phyloP scores from a whole-genome alignment of 2,329 filamentous ascomycete genomes.

The Ophiosphaerella narmari region DNA sequence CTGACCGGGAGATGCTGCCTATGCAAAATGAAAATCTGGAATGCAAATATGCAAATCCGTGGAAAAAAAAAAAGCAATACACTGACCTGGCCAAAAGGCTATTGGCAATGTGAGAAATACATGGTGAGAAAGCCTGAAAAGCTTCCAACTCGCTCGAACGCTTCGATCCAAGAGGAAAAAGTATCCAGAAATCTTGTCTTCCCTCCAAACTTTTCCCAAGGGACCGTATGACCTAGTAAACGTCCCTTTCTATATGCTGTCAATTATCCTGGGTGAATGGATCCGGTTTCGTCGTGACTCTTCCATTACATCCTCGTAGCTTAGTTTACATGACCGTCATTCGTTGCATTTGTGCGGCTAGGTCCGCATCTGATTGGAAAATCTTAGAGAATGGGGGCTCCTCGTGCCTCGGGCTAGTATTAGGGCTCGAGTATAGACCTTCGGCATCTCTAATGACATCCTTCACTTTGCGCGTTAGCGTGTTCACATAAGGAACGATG shows the following conservation, averaged over 20 bases:
- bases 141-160: constrained; percentile 33
- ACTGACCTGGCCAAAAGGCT: constrained; percentile 20
- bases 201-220: constrained; percentile 22
- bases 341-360: constrained; percentile 46
- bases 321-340: constrained; percentile 47
- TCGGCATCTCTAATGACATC: constrained; percentile 54
- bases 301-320: constrained; percentile 23
- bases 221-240: constrained; percentile 17
- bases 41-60: constrained; percentile 35
- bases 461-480: constrained; percentile 55
- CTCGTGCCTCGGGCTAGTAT: constrained; percentile 40
- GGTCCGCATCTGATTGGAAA: constrained; percentile 39
- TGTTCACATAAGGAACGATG: constrained; percentile 61
- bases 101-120: constrained; percentile 39
- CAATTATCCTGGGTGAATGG: neutral
- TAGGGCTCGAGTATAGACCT: constrained; percentile 53
- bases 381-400: constrained; percentile 45
- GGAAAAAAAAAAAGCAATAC: constrained; percentile 32
- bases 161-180: constrained; percentile 37
- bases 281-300: neutral
- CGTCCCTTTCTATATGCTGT: constrained; percentile 4
- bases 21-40: constrained; percentile 33
- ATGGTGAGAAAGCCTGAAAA: constrained; percentile 25
- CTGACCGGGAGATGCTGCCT: constrained; percentile 23
- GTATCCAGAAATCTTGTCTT: constrained; percentile 34